These are phyloP conservation scores for Xylaria curta DNA, from an alignment of 495 filamentous ascomycete species.

Conservation along the genomic window DNA sequence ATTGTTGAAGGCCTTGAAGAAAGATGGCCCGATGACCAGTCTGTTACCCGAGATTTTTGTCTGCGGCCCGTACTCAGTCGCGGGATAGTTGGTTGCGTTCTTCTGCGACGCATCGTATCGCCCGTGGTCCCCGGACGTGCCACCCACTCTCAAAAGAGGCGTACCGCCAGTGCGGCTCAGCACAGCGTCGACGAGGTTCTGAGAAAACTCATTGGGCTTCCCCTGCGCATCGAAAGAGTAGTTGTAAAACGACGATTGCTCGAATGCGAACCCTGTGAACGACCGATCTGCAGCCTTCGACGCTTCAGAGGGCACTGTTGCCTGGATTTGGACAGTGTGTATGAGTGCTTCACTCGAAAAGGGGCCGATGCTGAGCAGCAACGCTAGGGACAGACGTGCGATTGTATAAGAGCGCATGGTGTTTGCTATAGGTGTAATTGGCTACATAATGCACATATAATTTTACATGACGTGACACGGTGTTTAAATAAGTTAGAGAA, in stretches of 20 bases:
- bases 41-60: background rate
- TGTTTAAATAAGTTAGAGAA: no score
- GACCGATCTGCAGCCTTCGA: background rate
- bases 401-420: background rate
- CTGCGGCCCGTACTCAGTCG: slow-evolving; percentile 14
- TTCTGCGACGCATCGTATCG: slow-evolving; percentile 20
- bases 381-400: background rate
- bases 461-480: background rate
- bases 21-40: slow-evolving; percentile 20
- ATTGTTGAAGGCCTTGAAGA: slow-evolving; percentile 9
- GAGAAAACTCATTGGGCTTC: background rate
- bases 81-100: slow-evolving; percentile 25
- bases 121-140: slow-evolving; percentile 23
- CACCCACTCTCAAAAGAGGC: slow-evolving; percentile 26
- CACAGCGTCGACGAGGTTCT: slow-evolving; percentile 2
- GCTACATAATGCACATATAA: background rate
- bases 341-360: background rate
- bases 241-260: background rate
- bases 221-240: background rate
- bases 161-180: slow-evolving; percentile 24
- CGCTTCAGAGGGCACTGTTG: background rate
- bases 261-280: slow-evolving; percentile 5
- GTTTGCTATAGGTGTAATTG: background rate
- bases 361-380: background rate
- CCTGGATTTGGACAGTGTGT: background rate